Percentiles rank a stretch among this genome's conserved stretches.
Conservation (phyloP, 345 rosid species). For the Kandelia obovata region DNA sequence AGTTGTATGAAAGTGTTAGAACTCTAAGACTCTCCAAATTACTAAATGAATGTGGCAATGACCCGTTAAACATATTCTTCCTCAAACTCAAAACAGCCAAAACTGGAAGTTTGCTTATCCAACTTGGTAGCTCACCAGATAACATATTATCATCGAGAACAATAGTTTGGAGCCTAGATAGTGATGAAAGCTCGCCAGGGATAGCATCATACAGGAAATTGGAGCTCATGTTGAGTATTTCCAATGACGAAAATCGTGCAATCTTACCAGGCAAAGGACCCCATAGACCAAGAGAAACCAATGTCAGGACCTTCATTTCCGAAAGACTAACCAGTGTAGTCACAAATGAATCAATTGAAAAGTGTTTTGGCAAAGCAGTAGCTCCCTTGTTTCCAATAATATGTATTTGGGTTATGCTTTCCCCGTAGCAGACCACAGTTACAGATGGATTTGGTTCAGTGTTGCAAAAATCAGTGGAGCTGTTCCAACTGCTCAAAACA, state of each 20-base stretch:
- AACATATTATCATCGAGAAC: constrained; percentile 81
- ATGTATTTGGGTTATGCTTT: constrained; percentile 74
- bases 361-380: constrained; percentile 52
- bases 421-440: constrained; percentile 83
- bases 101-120: constrained; percentile 55
- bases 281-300: constrained; percentile 89
- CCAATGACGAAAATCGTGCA: constrained; percentile 56
- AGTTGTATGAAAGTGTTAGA: constrained; percentile 71
- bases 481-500: constrained; percentile 66
- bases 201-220: constrained; percentile 62
- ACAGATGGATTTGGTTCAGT: constrained; percentile 54
- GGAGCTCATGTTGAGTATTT: constrained; percentile 81
- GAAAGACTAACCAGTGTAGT: constrained; percentile 72
- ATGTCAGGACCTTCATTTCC: constrained; percentile 71
- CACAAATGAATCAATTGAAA: constrained; percentile 73
- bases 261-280: constrained; percentile 77
- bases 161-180: constrained; percentile 62
- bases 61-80: constrained; percentile 66
- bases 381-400: constrained; percentile 54
- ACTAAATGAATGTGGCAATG: constrained; percentile 66
- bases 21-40: constrained; percentile 68
- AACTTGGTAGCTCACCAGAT: constrained; percentile 55
- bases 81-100: constrained; percentile 73
- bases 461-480: constrained; percentile 74
- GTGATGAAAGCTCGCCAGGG: constrained; percentile 59